phyloP scores from a whole-genome alignment of 2,329 filamentous ascomycete species.

The Epichloe coenophiala region DNA sequence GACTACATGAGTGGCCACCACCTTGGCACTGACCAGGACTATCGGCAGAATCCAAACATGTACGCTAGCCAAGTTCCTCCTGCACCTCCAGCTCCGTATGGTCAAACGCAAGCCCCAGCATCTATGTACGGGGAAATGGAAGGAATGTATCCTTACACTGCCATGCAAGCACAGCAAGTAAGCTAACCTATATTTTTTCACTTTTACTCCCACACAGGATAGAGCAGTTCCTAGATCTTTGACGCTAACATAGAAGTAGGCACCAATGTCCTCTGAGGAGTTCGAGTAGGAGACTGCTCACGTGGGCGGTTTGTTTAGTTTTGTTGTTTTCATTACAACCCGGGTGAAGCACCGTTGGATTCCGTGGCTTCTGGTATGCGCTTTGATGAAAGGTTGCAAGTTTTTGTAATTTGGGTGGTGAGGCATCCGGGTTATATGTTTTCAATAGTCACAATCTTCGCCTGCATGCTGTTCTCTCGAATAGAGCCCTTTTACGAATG shows the following conservation, averaged over 20 bases:
- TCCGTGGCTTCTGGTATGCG: not conserved
- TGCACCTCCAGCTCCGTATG: conserved; percentile 58
- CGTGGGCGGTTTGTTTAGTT: not conserved
- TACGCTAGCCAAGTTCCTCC: conserved; percentile 69
- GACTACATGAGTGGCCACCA: conserved; percentile 53
- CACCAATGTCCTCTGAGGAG: conserved; percentile 31
- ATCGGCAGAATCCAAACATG: conserved; percentile 66
- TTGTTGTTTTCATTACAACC: not conserved
- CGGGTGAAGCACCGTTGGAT: not conserved
- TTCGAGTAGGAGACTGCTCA: conserved; percentile 24
- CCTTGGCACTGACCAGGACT: conserved; percentile 59
- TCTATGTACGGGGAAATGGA: conserved; percentile 69
- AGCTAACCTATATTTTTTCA: conserved; percentile 15
- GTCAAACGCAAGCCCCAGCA: conserved; percentile 54
- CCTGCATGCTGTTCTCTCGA: not conserved
- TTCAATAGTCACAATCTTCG: not conserved
- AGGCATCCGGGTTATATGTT: conserved; percentile 9
- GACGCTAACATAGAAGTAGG: conserved; percentile 13
- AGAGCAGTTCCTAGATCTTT: not conserved
- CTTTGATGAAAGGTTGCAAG: not conserved
- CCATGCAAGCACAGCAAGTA: conserved; percentile 76
- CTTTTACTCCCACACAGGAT: not conserved
- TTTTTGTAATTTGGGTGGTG: not conserved
- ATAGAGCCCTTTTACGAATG: not conserved
- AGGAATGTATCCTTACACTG: conserved; percentile 72